A percentile compares a stretch with the other conserved stretches of the same genome.
Conservation (phyloP, 75 land plant genomes). For the Chamaecyparis obtusa region DNA sequence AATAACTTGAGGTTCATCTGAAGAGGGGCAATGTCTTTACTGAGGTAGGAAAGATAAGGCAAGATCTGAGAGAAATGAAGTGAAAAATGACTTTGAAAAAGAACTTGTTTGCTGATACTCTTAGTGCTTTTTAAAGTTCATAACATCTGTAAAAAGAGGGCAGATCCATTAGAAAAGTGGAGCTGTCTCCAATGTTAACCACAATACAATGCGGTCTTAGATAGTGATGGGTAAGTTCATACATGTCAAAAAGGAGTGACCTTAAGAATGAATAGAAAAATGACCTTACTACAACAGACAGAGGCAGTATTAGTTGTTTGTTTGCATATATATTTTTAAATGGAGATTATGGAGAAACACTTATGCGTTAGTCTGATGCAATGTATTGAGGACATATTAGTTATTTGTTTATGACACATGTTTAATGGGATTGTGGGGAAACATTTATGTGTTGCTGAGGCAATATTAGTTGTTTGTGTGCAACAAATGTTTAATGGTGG, state of each 20-base stretch:
- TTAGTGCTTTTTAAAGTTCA: no score
- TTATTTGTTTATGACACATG: not conserved
- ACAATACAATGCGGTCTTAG: not conserved
- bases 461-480: not conserved
- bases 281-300: not conserved
- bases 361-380: not conserved
- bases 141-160: no score
- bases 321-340: no score
- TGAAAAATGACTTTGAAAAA: no score
- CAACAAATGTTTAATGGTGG: no score
- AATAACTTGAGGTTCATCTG: no score
- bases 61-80: no score
- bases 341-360: not conserved
- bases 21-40: no score
- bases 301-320: not conserved
- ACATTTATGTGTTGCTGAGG: not conserved
- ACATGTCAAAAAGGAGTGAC: not conserved
- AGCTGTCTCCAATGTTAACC: no score
- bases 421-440: not conserved
- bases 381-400: not conserved
- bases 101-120: no score
- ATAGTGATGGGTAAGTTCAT: not conserved
- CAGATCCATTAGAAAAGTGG: no score
- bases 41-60: no score
- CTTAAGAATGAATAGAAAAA: not conserved